Base-by-base conservation (phyloP, 2,329 filamentous ascomycete genomes). In the Dothidotthia symphoricarpi region DNA sequence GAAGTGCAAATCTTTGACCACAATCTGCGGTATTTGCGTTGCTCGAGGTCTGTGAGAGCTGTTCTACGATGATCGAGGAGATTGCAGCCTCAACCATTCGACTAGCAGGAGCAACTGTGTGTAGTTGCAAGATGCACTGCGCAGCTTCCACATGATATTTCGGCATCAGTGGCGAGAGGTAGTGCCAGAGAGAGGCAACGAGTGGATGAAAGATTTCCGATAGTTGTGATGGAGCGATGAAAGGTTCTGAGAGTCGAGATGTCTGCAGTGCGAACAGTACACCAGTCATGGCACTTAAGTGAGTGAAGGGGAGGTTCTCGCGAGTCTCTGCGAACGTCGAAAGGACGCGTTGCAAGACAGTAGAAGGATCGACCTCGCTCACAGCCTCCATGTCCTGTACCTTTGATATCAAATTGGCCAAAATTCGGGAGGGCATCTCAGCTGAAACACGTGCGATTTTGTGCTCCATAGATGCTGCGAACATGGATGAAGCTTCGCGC, bases 91-190 rank as follows among this genome's bases (percentile, higher is more conserved):
- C 90, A 4, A 95, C 83, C 30, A 89, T 80, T 34, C 85, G 82
- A 51, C 83, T 82, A 2, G 76, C 70, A 26, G 76, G 70, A 1
- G 83, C 79, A 10, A 95, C 76, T 1, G 82, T 79, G 53, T 97
- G 89, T 34, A 98, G 71, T 49, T 88, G 82, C 87, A 93, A 95
- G 26, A 98, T 71, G 51, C 82, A 85, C 40, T 86, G 82, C 7
- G 94, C 87, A 13, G 89, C 84, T 69, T 98, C 94, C 22, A 98
- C 90, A 59, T 97, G 93, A 51, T 91, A 94, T 60, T 95, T 95
- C 0, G 90, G 89, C 46, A 84, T 83, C 10, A 82, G 76, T n/a
- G 87, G 83, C 0, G 88, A 86, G 26, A 98, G 69, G 56, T 87
- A 88, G 4, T 72, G 66, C 93, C 93, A 98, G 0, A 91, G 76